Evolutionary conservation across 75 land plant species (phyloP).

Genomic region (Azolla pinnata): DNA sequence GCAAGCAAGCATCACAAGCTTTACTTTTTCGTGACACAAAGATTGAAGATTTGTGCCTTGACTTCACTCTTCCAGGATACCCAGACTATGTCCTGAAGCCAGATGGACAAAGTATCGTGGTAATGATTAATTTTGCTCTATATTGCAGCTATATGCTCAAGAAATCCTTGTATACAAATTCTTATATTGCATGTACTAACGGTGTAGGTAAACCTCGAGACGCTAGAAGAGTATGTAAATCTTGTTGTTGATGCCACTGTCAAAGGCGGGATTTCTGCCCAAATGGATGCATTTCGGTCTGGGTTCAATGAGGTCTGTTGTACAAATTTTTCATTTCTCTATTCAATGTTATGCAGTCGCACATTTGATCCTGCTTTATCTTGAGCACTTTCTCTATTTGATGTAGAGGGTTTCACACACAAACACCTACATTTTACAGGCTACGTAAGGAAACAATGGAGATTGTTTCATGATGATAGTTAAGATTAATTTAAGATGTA

Average conservation of each 20-base stretch:
- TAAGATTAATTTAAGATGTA: no score
- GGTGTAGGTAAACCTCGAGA: slow-evolving; percentile 55
- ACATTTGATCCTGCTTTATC: background rate
- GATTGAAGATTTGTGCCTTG: slow-evolving; percentile 82
- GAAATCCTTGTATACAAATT: background rate
- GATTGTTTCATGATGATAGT: no score
- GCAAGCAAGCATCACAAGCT: slow-evolving; percentile 24
- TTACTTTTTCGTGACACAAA: slow-evolving; percentile 53
- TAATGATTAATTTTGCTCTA: slow-evolving; percentile 7
- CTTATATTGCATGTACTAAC: no score
- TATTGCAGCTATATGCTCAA: background rate
- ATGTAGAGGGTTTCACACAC: no score
- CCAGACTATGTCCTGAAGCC: slow-evolving; percentile 65
- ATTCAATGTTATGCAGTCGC: background rate
- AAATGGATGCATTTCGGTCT: slow-evolving; percentile 84
- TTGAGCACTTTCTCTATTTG: background rate
- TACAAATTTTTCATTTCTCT: background rate
- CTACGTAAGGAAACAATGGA: no score
- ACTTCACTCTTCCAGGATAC: slow-evolving; percentile 90
- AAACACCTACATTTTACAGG: no score
- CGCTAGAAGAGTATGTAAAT: slow-evolving; percentile 70
- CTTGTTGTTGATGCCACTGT: slow-evolving; percentile 86
- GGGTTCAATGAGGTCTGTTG: slow-evolving; percentile 81
- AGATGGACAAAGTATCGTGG: slow-evolving; percentile 44
- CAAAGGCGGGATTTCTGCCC: slow-evolving; percentile 60